Evolutionary conservation across 768 basidiomycete species (phyloP).

Genomic region (Pisolithus tinctorius): DNA sequence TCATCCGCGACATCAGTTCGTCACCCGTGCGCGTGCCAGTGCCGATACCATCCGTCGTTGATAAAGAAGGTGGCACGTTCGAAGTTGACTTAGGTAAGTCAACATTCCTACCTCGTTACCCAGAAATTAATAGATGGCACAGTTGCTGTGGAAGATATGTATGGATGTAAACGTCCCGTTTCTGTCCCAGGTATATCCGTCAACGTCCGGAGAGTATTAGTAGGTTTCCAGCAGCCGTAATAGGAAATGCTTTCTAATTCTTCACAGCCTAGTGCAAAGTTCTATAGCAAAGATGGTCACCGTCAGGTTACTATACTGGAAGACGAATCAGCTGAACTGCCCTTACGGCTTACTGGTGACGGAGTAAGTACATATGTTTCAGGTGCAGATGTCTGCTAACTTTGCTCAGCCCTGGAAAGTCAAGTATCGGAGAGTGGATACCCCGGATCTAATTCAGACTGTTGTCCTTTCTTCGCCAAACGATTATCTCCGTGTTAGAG

Average conservation of each 20-base stretch:
- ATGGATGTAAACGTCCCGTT: conserved; percentile 75
- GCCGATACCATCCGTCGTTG: conserved; percentile 61
- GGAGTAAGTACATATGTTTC: conserved; percentile 47
- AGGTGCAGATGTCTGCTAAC: conserved; percentile 3
- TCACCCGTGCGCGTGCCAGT: conserved; percentile 52
- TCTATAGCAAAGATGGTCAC: conserved; percentile 62
- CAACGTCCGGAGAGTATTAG: conserved; percentile 77
- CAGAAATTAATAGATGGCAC: conserved; percentile 10
- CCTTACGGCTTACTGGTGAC: conserved; percentile 85
- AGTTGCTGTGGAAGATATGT: conserved; percentile 84
- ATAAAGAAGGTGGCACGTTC: conserved; percentile 65
- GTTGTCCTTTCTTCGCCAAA: conserved; percentile 55
- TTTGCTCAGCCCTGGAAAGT: conserved; percentile 79
- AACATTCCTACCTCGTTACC: neutral
- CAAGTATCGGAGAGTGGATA: conserved; percentile 55
- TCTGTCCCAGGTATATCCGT: conserved; percentile 75
- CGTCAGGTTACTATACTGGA: conserved; percentile 64
- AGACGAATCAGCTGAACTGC: conserved; percentile 63
- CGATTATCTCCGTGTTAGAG: conserved; percentile 62
- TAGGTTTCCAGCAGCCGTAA: conserved; percentile 25
- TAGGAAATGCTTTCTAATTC: neutral
- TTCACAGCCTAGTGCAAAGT: conserved; percentile 74
- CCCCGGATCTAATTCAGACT: conserved; percentile 33
- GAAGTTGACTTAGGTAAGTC: conserved; percentile 69
- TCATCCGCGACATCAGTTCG: conserved; percentile 48